Base-by-base conservation (phyloP, 2,329 filamentous ascomycete species). In the Trichoderma atrobrunneum region DNA sequence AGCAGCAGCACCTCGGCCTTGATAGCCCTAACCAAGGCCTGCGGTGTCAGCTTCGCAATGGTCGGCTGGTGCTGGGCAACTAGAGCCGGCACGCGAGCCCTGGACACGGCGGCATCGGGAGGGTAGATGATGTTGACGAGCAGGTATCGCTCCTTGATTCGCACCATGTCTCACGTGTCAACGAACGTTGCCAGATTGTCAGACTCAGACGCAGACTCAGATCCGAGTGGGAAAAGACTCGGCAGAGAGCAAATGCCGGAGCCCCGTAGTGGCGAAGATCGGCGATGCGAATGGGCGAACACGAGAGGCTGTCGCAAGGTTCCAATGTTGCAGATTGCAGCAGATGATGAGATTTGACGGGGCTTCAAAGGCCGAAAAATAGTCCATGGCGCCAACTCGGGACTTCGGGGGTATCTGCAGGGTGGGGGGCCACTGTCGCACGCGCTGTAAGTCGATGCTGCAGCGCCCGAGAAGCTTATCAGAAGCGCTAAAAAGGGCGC, bases 111-210 rank as follows among this genome's bases (percentile, higher is more conserved):
- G 11, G 84, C 74, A 14, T 88, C 84, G 7, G 90, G 87, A 0
- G 95, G 94, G 78, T 98, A 98, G 61, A 98, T 87, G 75, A 98
- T 94, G 80, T 97, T 93, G 74, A 98, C 89, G n/a, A 98, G 90
- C 21, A 99, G 88, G 81, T 99, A 99, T 78, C 96, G 91, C 82
- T 97, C 92, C 83, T 99, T 99, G 76, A 98, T 89, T 79, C 96
- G 93, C 73, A 99, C 96, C 96, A 99, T 98, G 48, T 14, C n/a
- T 34, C 32, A 34, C 32, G 32, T 34, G 32, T 34, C 32, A 34
- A 36, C 34, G 6, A 36, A 36, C 11, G 26, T 26, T 16, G 62
- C 30, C 43, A 66, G 63, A 36, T 39, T 1, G 24, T 21, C 48
- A 67, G 39, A 43, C 1, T 43, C 18, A 43, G 39, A 18, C 36